A percentile compares a stretch with the other conserved stretches of the same genome.
Evolutionary conservation across 1,284 basidiomycete species (phyloP).

Genomic region (Cystobasidium slooffiae): DNA sequence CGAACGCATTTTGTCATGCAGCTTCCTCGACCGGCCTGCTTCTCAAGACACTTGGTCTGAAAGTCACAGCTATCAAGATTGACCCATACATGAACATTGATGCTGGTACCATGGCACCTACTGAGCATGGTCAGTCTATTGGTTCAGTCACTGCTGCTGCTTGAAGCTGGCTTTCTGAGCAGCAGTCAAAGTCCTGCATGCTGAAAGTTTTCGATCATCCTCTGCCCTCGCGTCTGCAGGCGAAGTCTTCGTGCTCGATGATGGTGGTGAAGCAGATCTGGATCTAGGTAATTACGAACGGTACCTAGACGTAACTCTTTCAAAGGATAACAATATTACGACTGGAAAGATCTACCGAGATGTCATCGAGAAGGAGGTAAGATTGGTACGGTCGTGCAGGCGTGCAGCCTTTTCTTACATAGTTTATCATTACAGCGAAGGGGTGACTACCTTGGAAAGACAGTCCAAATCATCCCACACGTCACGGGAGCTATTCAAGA

Average conservation of each 20-base stretch:
- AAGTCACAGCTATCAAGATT: constrained; percentile 99
- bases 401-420: neutral
- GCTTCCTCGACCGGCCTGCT: constrained; percentile 96
- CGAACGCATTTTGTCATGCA: constrained; percentile 17
- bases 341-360: constrained; percentile 97
- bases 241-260: constrained; percentile 97
- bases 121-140: constrained; percentile 81
- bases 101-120: constrained; percentile 98
- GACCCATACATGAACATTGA: constrained; percentile 99
- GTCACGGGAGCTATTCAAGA: constrained; percentile 97
- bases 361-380: constrained; percentile 95
- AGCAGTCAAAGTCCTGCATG: neutral
- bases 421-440: constrained; percentile 65
- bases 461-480: constrained; percentile 96
- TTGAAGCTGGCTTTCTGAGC: neutral
- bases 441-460: constrained; percentile 97
- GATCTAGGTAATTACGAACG: constrained; percentile 99
- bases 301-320: constrained; percentile 92
- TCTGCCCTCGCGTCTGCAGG: constrained; percentile 62
- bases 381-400: constrained; percentile 50
- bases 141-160: neutral
- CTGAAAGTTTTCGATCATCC: constrained; percentile 31
- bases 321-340: constrained; percentile 95
- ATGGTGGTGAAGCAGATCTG: constrained; percentile 97
- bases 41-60: constrained; percentile 91